Evolutionary conservation across 140 eudicot genomes (phyloP), one percentile per base, ranked within the genome.

Genomic region (Cichorium intybus): DNA sequence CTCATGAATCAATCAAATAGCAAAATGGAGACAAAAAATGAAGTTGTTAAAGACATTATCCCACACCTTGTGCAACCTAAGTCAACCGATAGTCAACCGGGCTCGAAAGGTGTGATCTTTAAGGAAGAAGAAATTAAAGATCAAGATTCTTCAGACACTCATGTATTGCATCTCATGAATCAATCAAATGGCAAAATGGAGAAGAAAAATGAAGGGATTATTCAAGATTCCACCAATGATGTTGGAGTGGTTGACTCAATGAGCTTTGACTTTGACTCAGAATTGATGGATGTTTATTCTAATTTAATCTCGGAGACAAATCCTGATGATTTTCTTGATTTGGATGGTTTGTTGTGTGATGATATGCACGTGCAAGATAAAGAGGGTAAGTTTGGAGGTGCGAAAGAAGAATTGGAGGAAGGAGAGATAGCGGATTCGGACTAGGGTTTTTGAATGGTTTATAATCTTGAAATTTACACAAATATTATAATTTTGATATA

Each of bases 51-150:
- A 55, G 85, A 63, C 53, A 39, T 43, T 1, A 39, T 28, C 69
- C 61, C 81, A 16, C 74, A 10, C 20, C 68, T 17, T 62, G 28
- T 14, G 6, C 75, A 78, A 18, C 59, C 52, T 16, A 82, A 79
- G 64, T 60, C 57, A n/a, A 54, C 31, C 2, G 62, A 70, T 11
- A 63, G 64, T 73, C 68, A 64, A 53, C 80, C 74, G 33, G 68
- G 66, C 34, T 84, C 75, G 6, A 69, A 75, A 52, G 89, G 89
- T 3, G 68, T 72, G 47, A 23, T 58, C 29, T 88, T 83, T 64
- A 88, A 51, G 73, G 96, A 82, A 77, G 99, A 81, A 77, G 91
- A 89, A 66, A 70, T 85, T 6, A 78, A 78, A 71, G 99, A 88
- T 12, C 75, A 61, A 17, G 66, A 35, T 24, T 70, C 77, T 26